Evolutionary conservation across 805 yeast genomes (phyloP).

Genomic region (Candida nanaspora): DNA sequence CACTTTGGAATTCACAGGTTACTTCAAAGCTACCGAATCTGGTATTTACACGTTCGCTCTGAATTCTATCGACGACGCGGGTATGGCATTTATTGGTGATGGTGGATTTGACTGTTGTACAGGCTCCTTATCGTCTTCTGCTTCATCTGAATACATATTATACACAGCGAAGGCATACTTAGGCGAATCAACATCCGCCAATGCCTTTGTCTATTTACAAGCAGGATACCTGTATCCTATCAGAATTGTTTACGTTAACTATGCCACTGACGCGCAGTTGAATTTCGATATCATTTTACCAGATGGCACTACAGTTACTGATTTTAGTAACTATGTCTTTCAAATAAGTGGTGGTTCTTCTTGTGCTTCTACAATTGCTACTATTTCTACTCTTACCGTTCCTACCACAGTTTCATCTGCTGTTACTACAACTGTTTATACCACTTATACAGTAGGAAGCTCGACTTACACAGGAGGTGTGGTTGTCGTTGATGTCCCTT

Average conservation of each 20-base stretch:
- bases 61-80: conserved; percentile 23
- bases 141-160: conserved; percentile 5
- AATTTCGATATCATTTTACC: neutral
- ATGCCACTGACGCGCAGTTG: neutral
- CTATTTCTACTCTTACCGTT: neutral
- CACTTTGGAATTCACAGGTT: conserved; percentile 11
- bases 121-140: conserved; percentile 1
- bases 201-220: neutral
- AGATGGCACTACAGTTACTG: neutral
- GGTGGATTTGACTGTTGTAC: conserved; percentile 30
- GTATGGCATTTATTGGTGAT: conserved; percentile 25
- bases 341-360: neutral
- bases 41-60: conserved; percentile 23
- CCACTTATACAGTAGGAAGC: neutral
- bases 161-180: conserved; percentile 1
- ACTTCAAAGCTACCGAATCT: conserved; percentile 18
- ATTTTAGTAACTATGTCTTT: neutral
- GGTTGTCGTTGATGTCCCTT: neutral
- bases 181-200: conserved; percentile 5
- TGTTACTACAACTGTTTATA: neutral
- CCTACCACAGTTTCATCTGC: neutral
- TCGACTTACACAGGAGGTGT: neutral
- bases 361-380: neutral
- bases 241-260: conserved; percentile 3
- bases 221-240: conserved; percentile 2